Evolutionary conservation across 2,329 filamentous ascomycete species (phyloP).

Genomic region (Cladophialophora carrionii): DNA sequence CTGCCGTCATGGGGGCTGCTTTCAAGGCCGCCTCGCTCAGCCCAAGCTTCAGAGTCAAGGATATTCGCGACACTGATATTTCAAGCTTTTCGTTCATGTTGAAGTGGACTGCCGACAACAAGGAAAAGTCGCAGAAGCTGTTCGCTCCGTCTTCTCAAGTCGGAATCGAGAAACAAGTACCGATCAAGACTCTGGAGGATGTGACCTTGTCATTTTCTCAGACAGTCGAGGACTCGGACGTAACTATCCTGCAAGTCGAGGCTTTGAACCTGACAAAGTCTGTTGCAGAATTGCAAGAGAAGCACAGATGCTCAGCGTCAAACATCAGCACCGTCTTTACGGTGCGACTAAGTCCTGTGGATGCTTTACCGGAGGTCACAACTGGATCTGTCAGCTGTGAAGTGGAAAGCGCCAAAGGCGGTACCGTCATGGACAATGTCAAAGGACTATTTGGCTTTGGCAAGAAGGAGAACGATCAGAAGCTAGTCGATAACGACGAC

Average conservation of each 20-base stretch:
- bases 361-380: constrained; percentile 78
- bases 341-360: constrained; percentile 70
- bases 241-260: constrained; percentile 66
- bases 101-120: constrained; percentile 72
- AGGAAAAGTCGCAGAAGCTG: constrained; percentile 76
- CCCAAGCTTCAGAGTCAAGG: constrained; percentile 96
- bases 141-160: constrained; percentile 78
- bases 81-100: constrained; percentile 74
- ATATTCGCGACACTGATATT: constrained; percentile 81
- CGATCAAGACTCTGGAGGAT: constrained; percentile 79
- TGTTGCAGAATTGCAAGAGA: constrained; percentile 75
- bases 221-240: constrained; percentile 61
- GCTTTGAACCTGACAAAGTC: constrained; percentile 86
- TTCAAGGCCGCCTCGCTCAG: constrained; percentile 92
- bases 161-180: constrained; percentile 79
- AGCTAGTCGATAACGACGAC: constrained; percentile 64
- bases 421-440: constrained; percentile 85
- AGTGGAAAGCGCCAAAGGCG: constrained; percentile 72
- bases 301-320: constrained; percentile 73
- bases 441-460: constrained; percentile 97
- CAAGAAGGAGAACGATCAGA: constrained; percentile 75
- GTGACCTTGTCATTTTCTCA: constrained; percentile 82
- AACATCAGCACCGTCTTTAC: constrained; percentile 81
- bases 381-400: constrained; percentile 84
- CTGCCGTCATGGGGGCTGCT: constrained; percentile 91